Percentiles rank a stretch among this genome's conserved stretches.
Conservation (phyloP, 148 eudicot genomes). For the Polygonum aviculare region DNA sequence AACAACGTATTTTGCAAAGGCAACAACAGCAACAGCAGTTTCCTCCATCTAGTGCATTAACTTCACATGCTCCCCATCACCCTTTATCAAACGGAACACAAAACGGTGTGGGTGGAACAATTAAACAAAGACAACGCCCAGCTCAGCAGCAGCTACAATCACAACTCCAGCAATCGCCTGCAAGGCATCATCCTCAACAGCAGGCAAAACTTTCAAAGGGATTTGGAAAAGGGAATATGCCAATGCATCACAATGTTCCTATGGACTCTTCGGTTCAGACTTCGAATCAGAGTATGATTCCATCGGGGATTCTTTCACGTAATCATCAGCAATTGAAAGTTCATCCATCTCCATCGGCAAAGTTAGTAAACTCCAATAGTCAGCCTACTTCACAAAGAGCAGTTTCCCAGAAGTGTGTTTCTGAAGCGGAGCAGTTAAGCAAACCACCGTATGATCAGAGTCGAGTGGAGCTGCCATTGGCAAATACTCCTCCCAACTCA, state of each 20-base stretch:
- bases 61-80: conserved; percentile 52
- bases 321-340: conserved; percentile 37
- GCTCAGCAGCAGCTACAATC: conserved; percentile 37
- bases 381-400: conserved; percentile 37
- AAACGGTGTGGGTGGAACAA: conserved; percentile 30
- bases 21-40: conserved; percentile 46
- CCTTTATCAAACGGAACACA: conserved; percentile 50
- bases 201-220: conserved; percentile 51
- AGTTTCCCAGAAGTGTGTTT: conserved; percentile 34
- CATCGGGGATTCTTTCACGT: conserved; percentile 30
- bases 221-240: conserved; percentile 47
- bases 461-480: conserved; percentile 24
- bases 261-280: conserved; percentile 30
- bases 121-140: conserved; percentile 54
- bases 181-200: conserved; percentile 73
- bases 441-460: conserved; percentile 37
- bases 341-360: conserved; percentile 29
- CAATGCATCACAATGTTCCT: conserved; percentile 42
- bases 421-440: conserved; percentile 31
- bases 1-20: conserved; percentile 20
- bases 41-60: conserved; percentile 42
- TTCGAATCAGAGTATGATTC: conserved; percentile 29
- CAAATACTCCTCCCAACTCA: conserved; percentile 26
- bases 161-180: conserved; percentile 43
- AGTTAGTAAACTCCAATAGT: conserved; percentile 34